Evolutionary conservation across 805 yeast species (phyloP), one percentile per base, ranked within the genome.

Genomic region (Candida schatavii): DNA sequence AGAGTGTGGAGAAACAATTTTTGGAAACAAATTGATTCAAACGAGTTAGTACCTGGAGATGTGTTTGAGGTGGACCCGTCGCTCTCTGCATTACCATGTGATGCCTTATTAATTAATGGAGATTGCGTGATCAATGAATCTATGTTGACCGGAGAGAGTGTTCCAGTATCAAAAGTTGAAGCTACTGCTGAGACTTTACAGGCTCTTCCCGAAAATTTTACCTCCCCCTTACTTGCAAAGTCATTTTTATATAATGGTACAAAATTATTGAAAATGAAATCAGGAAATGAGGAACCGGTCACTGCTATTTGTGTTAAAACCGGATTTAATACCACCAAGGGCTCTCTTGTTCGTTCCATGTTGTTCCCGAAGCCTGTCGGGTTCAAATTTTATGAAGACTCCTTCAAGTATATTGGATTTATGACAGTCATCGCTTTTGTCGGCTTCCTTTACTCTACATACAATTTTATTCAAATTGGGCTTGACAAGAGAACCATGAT

Each of bases 111-210:
- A 38, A 65, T 91, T 15, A 79, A 89, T 26, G 99, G 99, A 39
- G 98, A 90, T 57, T 87, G 96, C 58, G 89, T 93, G 41, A 85
- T 93, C n/a, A 93, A 93, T 61, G 99, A 93, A 59, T 86, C 97
- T 4, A 93, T 93, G 96, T 73, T 93, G 17, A 93, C 99, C 0
- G 99, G 99, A 30, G 99, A 93, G 61, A 88, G 97, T 40, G 97
- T 93, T 1, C 99, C 99, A 0, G 96, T 93, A 2, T 79, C 97
- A 0, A 93, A 93, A 59, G 47, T 71, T 9, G 75, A 86, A 2
- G 88, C 93, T 1, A 65, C 74, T 1, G 72, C 75, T 13, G 89
- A 82, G 6, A 72, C 82, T 0, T 75, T 88, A 30, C 64, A 64
- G n/a, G 68, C 69, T 17, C 60, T 87, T 37, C 68, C 79, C 2